These are phyloP conservation scores for Sicyos baderoa DNA, from an alignment of 306 rosid species.

Conservation along the genomic window DNA sequence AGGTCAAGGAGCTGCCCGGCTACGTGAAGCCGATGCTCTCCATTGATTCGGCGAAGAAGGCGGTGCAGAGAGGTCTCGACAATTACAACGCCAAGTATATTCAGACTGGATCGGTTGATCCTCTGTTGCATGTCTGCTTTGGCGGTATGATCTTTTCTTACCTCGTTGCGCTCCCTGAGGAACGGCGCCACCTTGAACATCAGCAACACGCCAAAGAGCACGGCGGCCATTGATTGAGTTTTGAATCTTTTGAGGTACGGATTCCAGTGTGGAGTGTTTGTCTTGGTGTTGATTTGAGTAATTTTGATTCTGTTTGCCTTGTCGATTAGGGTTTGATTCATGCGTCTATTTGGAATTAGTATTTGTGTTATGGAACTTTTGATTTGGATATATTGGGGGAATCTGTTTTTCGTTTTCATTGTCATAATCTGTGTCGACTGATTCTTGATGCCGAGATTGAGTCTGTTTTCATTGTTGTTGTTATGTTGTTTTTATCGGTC, in stretches of 20 bases:
- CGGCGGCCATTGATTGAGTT: constrained; percentile 37
- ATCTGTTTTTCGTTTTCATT: background rate
- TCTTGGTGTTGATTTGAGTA: background rate
- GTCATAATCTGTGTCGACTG: background rate
- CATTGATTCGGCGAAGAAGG: constrained; percentile 34
- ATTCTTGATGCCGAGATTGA: background rate
- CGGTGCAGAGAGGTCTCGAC: constrained; percentile 43
- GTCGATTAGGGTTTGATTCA: background rate
- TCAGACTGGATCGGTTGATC: constrained; percentile 48
- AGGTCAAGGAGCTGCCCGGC: constrained; percentile 48
- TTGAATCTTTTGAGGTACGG: constrained; percentile 9
- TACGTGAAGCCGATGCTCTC: constrained; percentile 60
- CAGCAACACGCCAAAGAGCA: constrained; percentile 53
- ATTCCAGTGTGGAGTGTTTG: background rate
- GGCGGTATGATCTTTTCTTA: constrained; percentile 77
- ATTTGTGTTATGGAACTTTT: background rate
- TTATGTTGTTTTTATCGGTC: background rate
- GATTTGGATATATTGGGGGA: background rate
- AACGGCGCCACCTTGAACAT: constrained; percentile 77
- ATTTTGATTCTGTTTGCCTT: background rate
- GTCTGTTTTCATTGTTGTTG: background rate
- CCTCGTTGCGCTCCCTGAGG: constrained; percentile 64
- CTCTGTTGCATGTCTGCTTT: constrained; percentile 52
- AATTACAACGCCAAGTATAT: constrained; percentile 69
- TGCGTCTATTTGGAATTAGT: background rate